Evolutionary conservation across 768 basidiomycete genomes (phyloP), one percentile per base, ranked within the genome.

Genomic region (Cyathus striatus): DNA sequence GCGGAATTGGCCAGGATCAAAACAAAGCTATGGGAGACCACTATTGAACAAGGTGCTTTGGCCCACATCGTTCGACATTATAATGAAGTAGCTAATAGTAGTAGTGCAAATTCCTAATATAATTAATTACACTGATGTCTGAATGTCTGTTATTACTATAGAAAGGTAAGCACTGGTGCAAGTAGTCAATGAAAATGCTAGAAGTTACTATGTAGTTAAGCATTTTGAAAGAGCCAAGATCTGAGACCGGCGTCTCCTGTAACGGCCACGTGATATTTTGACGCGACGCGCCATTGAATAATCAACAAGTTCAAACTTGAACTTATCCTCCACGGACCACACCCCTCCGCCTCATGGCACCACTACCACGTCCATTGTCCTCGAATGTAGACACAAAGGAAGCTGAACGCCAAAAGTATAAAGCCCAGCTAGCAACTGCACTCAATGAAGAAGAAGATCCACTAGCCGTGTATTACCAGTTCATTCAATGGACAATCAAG

Each of bases 401-500:
- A 40, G 51, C 49, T 32, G 61, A 72, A 45, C 60, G 68, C 26
- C 61, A 65, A 41, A 53, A 53, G 44, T 69, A 66, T 44, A 61
- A 55, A 42, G 59, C 63, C 6, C 58, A 63, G 35, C 58, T 90
- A 23, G 66, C 61, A 5, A 72, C 70, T 25, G 80, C 80, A 0
- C 66, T 81, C 13, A 69, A 69, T 10, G 86, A 87, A 48, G 89
- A 90, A 44, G 86, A 86, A 48, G 96, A 97, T 56, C 86, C 93
- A 3, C 75, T 98, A 20, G 84, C 86, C 2, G 75, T 83, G 1
- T 95, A 92, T 50, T 76, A 88, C 59, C 73, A 83, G 57, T 96
- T 93, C 63, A 81, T 97, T 40, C 79, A 88, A 48, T 98, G 93
- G 89, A 92, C 86, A 24, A 67, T 84, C 45, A 82, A 90, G 50